phyloP scores from a whole-genome alignment of 305 asterid species.

The Solanum hybrid region DNA sequence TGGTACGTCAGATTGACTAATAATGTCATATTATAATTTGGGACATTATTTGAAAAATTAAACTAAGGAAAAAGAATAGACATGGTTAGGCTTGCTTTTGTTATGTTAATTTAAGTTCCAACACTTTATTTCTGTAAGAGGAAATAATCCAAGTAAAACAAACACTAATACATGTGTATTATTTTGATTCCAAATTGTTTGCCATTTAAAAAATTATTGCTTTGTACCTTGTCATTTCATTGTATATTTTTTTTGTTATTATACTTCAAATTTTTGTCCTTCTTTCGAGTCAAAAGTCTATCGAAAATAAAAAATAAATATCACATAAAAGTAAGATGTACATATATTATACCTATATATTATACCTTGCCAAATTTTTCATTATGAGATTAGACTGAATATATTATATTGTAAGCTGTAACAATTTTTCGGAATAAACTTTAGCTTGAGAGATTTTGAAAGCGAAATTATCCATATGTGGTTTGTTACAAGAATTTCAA shows the following conservation, averaged over 20 bases:
- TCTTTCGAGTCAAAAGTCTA: background rate
- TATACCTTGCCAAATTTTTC: no score
- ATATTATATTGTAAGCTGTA: background rate
- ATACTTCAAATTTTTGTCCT: background rate
- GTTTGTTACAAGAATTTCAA: background rate
- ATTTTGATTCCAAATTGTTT: background rate
- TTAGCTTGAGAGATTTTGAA: background rate
- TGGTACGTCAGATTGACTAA: background rate
- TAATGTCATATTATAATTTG: background rate
- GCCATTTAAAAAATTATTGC: background rate
- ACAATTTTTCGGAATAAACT: background rate
- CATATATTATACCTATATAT: no score
- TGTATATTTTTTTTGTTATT: background rate
- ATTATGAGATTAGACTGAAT: background rate
- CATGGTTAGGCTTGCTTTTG: background rate
- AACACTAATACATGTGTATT: background rate
- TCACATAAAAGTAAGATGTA: background rate
- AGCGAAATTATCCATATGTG: background rate
- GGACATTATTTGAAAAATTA: background rate
- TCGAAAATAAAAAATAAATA: background rate
- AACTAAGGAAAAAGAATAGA: background rate
- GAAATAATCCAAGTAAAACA: background rate
- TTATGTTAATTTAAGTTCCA: background rate
- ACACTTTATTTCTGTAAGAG: background rate
- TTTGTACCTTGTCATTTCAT: background rate